phyloP scores from a whole-genome alignment of 202 grass and related monocot genomes.

The Zizania palustris region DNA sequence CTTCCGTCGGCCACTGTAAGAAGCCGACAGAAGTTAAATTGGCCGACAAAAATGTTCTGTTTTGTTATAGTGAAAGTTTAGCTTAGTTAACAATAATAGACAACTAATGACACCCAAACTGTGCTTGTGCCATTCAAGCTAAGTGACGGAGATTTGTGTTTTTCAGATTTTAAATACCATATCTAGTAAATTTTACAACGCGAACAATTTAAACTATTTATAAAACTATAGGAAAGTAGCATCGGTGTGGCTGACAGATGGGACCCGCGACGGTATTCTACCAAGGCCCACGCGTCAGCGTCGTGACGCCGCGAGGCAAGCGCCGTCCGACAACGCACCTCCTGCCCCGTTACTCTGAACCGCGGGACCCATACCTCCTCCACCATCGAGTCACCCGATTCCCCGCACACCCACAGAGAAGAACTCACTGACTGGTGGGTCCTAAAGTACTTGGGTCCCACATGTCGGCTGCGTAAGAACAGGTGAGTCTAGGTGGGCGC shows the following conservation, averaged over 20 bases:
- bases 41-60: too few species aligned
- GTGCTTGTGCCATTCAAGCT: too few species aligned
- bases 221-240: too few species aligned
- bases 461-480: fast-evolving
- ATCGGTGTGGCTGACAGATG: too few species aligned
- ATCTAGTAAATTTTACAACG: too few species aligned
- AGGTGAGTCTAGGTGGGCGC: neutral
- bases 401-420: fast-evolving
- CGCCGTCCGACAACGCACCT: constrained; percentile 43
- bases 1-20: too few species aligned
- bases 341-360: constrained; percentile 7
- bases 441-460: fast-evolving
- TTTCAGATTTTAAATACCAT: too few species aligned
- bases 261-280: too few species aligned
- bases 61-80: too few species aligned
- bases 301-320: neutral
- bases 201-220: too few species aligned
- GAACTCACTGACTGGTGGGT: neutral
- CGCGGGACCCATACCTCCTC: neutral
- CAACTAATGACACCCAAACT: neutral
- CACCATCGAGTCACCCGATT: neutral
- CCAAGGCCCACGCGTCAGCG: constrained; percentile 22
- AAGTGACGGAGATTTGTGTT: too few species aligned
- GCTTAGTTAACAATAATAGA: neutral
- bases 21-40: too few species aligned